Base-by-base conservation (phyloP, 2,329 filamentous ascomycete genomes). In the Neoarthrinium moseri region DNA sequence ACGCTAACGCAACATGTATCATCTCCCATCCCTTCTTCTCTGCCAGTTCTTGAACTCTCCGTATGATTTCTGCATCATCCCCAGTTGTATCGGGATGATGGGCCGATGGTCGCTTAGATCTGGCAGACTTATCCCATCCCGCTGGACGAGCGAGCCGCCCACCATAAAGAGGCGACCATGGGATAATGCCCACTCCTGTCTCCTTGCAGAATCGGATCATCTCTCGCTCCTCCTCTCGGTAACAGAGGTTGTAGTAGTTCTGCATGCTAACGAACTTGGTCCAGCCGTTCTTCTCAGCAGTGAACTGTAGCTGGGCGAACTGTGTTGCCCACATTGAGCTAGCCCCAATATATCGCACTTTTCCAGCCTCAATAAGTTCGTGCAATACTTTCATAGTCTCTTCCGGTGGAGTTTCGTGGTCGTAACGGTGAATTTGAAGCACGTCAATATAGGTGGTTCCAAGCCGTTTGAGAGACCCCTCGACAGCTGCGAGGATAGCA, bases 351-450 rank as follows among this genome's bases (percentile, higher is more conserved):
- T 80, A 80, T 11, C 74, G 65, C 5, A 83, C 78, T 64, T 79
- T 81, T 22, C 81, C 80, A 22, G 66, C 69, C 56, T 76, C 67
- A 1, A 84, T 70, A 0, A 85, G 69, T 55, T 84, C 81, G 52
- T 85, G 75, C 24, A 83, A 63, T 11, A 78, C 78, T 58, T 74
- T 72, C 81, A 84, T 84, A 11, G 80, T 82, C 66, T 84, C 81
- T 59, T 83, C 78, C 5, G 71, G 61, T 0, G 77, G 74, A 6
- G 73, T 77, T 2, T 68, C 62, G 3, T 64, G 61, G 56, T 86
- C 81, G 50, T 81, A 73, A 15, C 82, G 72, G 58, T 86, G 82
- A 49, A 86, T 81, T 60, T 49, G 47, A 12, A 83, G 65, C 18
- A 82, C 67, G 59, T 84, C 80, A 45, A 66, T 61, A 48, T 67